Evolutionary conservation across 305 asterid genomes (phyloP), one percentile per base, ranked within the genome.

Genomic region (Fraxinus ornus): DNA sequence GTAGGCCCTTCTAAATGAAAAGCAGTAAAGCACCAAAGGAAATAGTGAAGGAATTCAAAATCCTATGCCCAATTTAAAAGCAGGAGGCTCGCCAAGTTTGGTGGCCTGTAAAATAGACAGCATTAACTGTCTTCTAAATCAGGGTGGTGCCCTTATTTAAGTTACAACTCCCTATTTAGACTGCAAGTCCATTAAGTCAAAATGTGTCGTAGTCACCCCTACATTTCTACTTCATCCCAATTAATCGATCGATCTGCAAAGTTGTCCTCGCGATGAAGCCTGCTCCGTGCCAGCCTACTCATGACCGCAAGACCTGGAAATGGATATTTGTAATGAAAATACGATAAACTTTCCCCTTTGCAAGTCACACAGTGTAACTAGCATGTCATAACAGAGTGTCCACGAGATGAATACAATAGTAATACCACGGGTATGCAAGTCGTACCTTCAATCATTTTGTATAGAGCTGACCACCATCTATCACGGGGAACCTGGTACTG

Each of bases 381-480:
- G 44, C 44, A 44, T 44, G 55, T 44, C 55, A 44, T 44, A 3
- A 44, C 55, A 37, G 12, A 7, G 44, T 36, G 39, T 37, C 44
- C 12, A 37, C 9, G 62, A 52, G 62, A 52, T 17, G 7, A 60
- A 60, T 60, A 60, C 4, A n/a, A 60, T 7, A 60, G 12, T 37
- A 37, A 37, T 22, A 32, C 9, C 26, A 15, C 17, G 32, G 26
- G 72, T 26, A 47, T 79, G 79, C 4, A 44, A 52, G 22, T 33
- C 55, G 70, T 90, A 95, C 99, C 99, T 95, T 95, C 97, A 21
- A 94, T 86, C 91, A 93, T 87, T 87, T 85, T 92, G 90, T 94
- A 95, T 41, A 95, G 89, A 76, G 97, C 86, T 0, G 97, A 92
- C 99, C 98, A 93, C 99, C 99, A 95, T 80, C 98, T 81, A 30